Evolutionary conservation across 1,284 basidiomycete genomes (phyloP).

Genomic region (Irpex lacteus): DNA sequence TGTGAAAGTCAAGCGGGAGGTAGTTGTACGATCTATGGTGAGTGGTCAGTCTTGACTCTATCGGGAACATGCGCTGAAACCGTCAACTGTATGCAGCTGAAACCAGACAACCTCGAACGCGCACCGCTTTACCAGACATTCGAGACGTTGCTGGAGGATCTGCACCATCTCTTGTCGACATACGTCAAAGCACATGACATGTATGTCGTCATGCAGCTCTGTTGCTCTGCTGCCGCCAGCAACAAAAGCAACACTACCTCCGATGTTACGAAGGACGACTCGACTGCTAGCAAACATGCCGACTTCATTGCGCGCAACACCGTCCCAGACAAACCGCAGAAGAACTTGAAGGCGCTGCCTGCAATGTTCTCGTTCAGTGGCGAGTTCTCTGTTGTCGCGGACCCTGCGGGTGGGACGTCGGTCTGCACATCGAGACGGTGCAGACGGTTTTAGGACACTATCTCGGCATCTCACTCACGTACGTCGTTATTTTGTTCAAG

Average conservation of each 20-base stretch:
- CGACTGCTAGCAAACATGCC: no score
- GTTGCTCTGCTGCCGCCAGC: not conserved
- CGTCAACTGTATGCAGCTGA: not conserved
- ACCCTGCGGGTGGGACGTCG: constrained; percentile 37
- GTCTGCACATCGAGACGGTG: constrained; percentile 29
- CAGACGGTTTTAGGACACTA: constrained; percentile 35
- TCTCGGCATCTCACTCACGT: constrained; percentile 40
- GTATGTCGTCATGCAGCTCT: constrained; percentile 24
- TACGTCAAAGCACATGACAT: constrained; percentile 41
- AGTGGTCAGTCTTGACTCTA: not conserved
- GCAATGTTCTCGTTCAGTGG: constrained; percentile 48
- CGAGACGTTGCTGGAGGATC: constrained; percentile 33
- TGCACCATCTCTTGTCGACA: constrained; percentile 33
- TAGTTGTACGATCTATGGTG: not conserved
- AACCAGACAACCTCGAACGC: not conserved
- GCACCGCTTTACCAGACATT: constrained; percentile 39
- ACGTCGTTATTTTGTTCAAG: constrained; percentile 16
- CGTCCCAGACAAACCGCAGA: not conserved
- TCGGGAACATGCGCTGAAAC: not conserved
- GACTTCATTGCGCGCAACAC: no score
- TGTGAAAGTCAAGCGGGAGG: not conserved
- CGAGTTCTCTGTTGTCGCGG: constrained; percentile 50
- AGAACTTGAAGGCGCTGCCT: constrained; percentile 7
- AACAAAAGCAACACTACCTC: no score
- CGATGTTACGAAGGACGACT: no score